Evolutionary conservation across 2,329 filamentous ascomycete species (phyloP), one percentile per base, ranked within the genome.

Genomic region (Trichoderma pleuroti): DNA sequence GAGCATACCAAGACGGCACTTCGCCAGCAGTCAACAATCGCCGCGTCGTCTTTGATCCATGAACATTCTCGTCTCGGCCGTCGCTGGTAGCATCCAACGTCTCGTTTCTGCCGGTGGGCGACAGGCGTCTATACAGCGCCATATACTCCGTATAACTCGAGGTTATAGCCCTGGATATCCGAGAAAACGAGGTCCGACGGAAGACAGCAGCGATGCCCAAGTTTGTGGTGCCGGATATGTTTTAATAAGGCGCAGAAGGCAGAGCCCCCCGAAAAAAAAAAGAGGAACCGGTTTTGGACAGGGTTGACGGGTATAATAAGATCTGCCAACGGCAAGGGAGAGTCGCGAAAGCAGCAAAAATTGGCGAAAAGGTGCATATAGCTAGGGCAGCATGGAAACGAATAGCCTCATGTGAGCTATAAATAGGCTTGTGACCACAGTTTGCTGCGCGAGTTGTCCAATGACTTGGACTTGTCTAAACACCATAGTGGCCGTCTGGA

Each of bases 1-100:
- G 78, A 70, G 81, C 78, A 68, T 80, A 79, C 83, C 84, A 85
- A 60, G 75, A 73, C 1, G 83, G 83, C 5, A 84, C 36, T 21
- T 63, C 60, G 36, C 36, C 60, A 18, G 60, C 39, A 14, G 60
- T 63, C 60, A 63, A 26, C 26, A 62, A 36, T 12, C 16, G 60
- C 26, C 60, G 16, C 5, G 60, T 63, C 18, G 60, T 63, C 6
- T 63, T 63, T 12, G 39, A 9, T 11, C 2, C 24, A 21, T 14
- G 60, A 11, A 3, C 14, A 63, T 49, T 18, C 6, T n/a, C 10
- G 11, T 63, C n/a, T n/a, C n/a, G 36, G 36, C 12, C 21, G 18
- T 63, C 36, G 60, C 36, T 46, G 9, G 39, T 4, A 28, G 11
- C 60, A 10, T 63, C 60, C 4, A 21, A 24, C 6, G 21, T 39